Evolutionary conservation across 805 yeast genomes (phyloP), one percentile per base, ranked within the genome.

Genomic region (Kockiozyma suomiensis): DNA sequence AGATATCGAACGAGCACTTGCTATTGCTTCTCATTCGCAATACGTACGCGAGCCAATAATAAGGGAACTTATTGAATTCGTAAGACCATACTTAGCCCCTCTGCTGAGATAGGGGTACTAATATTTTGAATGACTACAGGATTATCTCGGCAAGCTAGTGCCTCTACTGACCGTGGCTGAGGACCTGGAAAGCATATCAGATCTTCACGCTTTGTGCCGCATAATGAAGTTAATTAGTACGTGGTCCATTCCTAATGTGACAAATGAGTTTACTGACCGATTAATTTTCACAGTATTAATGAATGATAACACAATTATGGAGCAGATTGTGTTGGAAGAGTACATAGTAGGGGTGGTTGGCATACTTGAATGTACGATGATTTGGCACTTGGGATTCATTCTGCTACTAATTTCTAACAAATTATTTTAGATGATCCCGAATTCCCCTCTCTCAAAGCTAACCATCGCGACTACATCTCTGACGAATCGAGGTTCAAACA

Each of bases 381-480:
- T n/a, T n/a, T n/a, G n/a, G n/a, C n/a, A n/a, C n/a, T n/a, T n/a
- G n/a, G n/a, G n/a, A 4, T n/a, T 30, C 26, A 30, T 12, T 38
- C 28, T 32, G 30, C 23, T 32, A 6, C 23, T 1, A 17, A 21
- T 12, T 30, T 17, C 23, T 25, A 15, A 25, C 17, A 3, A 17
- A 21, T 17, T 8, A n/a, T 26, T 8, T 50, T 53, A 67, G 66
- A 90, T 72, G 97, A 94, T 72, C 88, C 94, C 0, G 96, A 89
- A 58, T 90, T 82, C 68, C 97, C 97, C 1, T 79, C 79, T 13
- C 79, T 80, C 65, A 91, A 90, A 72, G 90, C 97, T 3, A 87
- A 89, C 67, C 90, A 89, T 74, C 77, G 97, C 54, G 83, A 82
- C 23, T 87, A 82, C 69, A 72, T 90, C 33, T 69, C 71, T 2